These are phyloP conservation scores for Cercospora sp. DNA, from an alignment of 2,329 filamentous ascomycete genomes.

Conservation along the genomic window DNA sequence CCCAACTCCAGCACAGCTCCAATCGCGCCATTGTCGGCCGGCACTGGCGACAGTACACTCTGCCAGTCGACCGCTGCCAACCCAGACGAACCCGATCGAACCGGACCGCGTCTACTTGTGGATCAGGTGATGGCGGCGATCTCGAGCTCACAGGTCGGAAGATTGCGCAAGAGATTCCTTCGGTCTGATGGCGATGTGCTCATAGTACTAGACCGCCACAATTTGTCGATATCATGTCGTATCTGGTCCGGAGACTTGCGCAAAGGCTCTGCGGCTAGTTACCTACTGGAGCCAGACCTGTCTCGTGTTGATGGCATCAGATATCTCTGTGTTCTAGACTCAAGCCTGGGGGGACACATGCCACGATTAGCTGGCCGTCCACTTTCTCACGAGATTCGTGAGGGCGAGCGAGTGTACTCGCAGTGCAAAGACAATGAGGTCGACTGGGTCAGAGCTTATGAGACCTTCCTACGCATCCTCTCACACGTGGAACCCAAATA, in stretches of 20 bases:
- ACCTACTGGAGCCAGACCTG: background rate
- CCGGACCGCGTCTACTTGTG: background rate
- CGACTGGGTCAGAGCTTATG: conserved; percentile 26
- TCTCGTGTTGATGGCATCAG: background rate
- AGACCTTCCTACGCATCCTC: conserved; percentile 34
- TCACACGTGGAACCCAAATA: conserved; percentile 33
- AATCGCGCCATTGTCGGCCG: background rate
- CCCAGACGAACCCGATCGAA: background rate
- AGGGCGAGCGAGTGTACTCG: background rate
- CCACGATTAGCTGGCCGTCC: background rate
- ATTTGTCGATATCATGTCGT: conserved; percentile 11
- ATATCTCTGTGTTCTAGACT: conserved; percentile 4
- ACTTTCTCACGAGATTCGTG: background rate
- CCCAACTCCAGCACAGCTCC: background rate
- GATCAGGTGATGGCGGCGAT: background rate
- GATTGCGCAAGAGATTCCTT: background rate
- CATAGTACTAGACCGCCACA: background rate
- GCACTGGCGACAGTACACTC: background rate
- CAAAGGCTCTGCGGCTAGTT: background rate
- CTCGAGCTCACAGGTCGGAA: background rate
- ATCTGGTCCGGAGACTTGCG: conserved; percentile 9
- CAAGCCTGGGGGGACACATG: background rate
- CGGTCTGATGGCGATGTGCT: conserved; percentile 6
- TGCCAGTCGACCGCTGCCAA: background rate
- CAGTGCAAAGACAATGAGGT: background rate